Conservation (phyloP, 192 early-diverging fungal species). For the Rhizophlyctis rosea region DNA sequence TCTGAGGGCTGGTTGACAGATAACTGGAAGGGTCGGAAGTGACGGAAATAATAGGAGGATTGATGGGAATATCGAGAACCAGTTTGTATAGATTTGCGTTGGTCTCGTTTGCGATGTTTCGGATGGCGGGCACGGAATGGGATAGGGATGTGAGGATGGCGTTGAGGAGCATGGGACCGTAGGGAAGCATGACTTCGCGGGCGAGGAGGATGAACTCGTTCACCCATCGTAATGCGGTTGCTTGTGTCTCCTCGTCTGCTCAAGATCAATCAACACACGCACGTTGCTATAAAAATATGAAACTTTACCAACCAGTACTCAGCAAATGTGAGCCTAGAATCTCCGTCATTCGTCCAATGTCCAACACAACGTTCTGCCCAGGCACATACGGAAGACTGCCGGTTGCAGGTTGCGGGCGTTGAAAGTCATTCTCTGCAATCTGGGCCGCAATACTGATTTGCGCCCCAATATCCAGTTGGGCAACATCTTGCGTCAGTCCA, state of each 20-base stretch:
- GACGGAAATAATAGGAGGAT: no score
- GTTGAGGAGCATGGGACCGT: slow-evolving; percentile 74
- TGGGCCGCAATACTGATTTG: not conserved
- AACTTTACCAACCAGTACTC: slow-evolving; percentile 40
- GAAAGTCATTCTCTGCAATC: not conserved
- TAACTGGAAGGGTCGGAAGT: no score
- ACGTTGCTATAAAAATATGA: no score
- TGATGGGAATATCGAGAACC: slow-evolving; percentile 60
- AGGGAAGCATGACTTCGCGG: slow-evolving; percentile 77
- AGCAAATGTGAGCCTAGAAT: slow-evolving; percentile 83
- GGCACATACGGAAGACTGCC: slow-evolving; percentile 57
- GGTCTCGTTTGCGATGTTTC: slow-evolving; percentile 74
- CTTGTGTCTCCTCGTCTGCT: slow-evolving; percentile 83
- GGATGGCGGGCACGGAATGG: slow-evolving; percentile 66
- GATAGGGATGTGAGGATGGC: slow-evolving; percentile 85
- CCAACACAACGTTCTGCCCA: slow-evolving; percentile 73
- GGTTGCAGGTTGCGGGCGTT: no score
- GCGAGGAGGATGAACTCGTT: slow-evolving; percentile 83
- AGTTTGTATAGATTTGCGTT: slow-evolving; percentile 76
- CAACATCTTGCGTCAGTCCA: not conserved
- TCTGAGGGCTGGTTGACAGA: no score
- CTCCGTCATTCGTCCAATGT: slow-evolving; percentile 79
- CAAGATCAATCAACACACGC: slow-evolving; percentile 7
- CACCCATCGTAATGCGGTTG: slow-evolving; percentile 88
- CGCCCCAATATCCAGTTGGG: not conserved